Evolutionary conservation across 2,329 filamentous ascomycete species (phyloP), one percentile per base, ranked within the genome.

Genomic region (Canariomyces notabilis): DNA sequence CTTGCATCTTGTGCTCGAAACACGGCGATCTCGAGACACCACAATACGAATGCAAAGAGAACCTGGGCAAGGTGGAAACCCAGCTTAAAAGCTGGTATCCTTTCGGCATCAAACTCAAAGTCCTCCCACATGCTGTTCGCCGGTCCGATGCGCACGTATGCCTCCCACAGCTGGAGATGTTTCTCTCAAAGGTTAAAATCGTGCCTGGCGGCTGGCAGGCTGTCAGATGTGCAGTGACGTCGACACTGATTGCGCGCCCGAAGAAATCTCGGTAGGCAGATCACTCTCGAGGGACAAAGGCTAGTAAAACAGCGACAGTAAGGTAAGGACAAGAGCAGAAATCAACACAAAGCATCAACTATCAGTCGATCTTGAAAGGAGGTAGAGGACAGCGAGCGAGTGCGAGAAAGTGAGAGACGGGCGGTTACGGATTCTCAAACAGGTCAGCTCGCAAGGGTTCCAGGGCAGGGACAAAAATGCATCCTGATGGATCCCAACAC

Each of bases 11-110:
- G 61, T 44, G 68, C 66, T 33, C 69, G 69, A 59, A 83, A 81
- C 37, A 83, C 71, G 19, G 75, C 69, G 56, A 84, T 81, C 55
- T 78, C 76, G 49, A 84, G 67, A 48, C 73, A 68, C 71, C 79
- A 83, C 56, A 74, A 67, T 19, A 82, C 67, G 37, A 82, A 69
- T 37, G 68, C 74, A 19, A 80, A 57, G 37, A 77, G 53, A 48
- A 75, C 70, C 66, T 84, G 80, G 46, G 67, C 61, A 42, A 69
- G 64, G 64, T 84, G 81, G 34, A 82, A 61, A 44, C 69, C 72
- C 48, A 83, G 64, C 66, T 84, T 84, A 64, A 73, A 63, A 50
- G 64, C 64, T 44, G 78, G 77, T 34, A 81, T 67, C 54, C 70
- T 66, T 57, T 79, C 73, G 32, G 76, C 68, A 59, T 80, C 69